Evolutionary conservation across 306 rosid genomes (phyloP), one percentile per base, ranked within the genome.

Genomic region (Fragaria vesca): DNA sequence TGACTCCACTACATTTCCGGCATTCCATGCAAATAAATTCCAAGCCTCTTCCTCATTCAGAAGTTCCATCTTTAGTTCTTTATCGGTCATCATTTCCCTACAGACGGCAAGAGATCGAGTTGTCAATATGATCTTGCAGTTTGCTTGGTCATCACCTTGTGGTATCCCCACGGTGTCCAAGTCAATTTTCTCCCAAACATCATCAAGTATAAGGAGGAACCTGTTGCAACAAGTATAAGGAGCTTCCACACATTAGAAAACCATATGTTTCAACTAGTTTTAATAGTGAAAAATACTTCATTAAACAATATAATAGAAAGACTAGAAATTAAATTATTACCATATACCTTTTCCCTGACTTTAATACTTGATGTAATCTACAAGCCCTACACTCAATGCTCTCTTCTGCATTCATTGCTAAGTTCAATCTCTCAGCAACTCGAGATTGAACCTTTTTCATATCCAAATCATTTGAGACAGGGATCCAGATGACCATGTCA

Each of bases 31-130:
- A 73, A 80, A 80, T 10, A 80, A 54, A 40, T 55, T 47, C 83
- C 83, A 80, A 24, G 75, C 74, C 57, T 80, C 83, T 80, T 73
- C 79, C n/a, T 80, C 70, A 11, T 32, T 24, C 30, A 80, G 54
- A 73, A 43, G 69, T 12, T 66, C 83, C 45, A 80, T 50, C 38
- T 66, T 80, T 13, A 80, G 0, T 48, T 54, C 74, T 20, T 26
- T 40, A 66, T 52, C 40, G 0, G 63, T 66, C 69, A 52, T 73
- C 83, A 80, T 80, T n/a, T 80, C 34, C 52, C 79, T 73, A 54
- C 83, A 73, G 8, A 80, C 62, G 3, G 12, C 51, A 24, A 42
- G 46, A 26, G 28, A 52, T 4, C 45, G 69, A 32, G 83, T 50
- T 42, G 83, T 80, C 42, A 73, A 20, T 52, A 80, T 8, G 20